Base-by-base conservation (phyloP, 768 basidiomycete genomes). In the Austroboletus eburneus region DNA sequence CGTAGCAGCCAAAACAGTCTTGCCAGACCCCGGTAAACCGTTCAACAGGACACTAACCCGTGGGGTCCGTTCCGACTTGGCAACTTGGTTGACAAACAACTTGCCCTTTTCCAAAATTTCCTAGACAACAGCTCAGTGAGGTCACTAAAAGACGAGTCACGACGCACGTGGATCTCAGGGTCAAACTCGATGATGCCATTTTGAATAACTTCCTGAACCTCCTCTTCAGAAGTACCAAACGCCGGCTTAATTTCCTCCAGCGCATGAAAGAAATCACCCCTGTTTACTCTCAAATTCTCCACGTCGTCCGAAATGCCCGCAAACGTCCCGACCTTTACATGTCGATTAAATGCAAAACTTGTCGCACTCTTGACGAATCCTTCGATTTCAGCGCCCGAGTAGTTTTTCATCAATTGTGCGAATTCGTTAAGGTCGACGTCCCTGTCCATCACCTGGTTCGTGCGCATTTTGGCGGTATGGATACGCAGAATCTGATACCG, bases 301-400 rank as follows among this genome's bases (percentile, higher is more conserved):
- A 98, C 83, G 63, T 99, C 93, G 57, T 96, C 89, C 16, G 91
- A 92, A 46, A 98, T 90, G 9, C 92, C 96, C 2, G 96, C 96
- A 73, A 96, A 85, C 5, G 94, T 96, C 14, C 96, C 96, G 49
- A 97, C 87, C 71, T 97, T 97, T 58, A 98, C 92, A 63, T 99
- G 96, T 33, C 96, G 75, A 58, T 89, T 94, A 72, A 99, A 95
- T 18, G 96, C 95, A 60, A 95, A 99, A 81, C 87, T 91, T 1
- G 95, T 93, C 25, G 96, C 96, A 61, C 92, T 96, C 78, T 97
- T 98, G 68, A 98, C 87, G 37, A 99, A 71, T 57, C 96, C 96
- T 45, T 81, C 81, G 49, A 99, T 91, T 68, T 99, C 96, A 1
- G 96, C 96, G 45, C 96, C 96, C 8, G 88, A 91, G 64, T 97